Evolutionary conservation across 2,329 filamentous ascomycete genomes (phyloP), one percentile per base, ranked within the genome.

Genomic region (Neospermospora avenae): DNA sequence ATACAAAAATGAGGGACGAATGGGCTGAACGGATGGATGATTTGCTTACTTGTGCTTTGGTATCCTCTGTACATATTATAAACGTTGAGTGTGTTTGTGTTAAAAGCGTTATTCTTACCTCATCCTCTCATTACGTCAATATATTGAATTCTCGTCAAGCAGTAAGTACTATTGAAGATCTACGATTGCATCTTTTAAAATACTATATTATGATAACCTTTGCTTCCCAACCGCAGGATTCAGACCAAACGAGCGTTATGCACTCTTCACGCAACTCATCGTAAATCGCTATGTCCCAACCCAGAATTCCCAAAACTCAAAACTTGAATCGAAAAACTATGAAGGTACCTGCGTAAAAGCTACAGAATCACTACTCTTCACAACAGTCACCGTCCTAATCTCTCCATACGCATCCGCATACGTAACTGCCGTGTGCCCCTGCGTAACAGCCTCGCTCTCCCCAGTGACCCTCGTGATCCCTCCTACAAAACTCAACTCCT

Each of bases 21-120:
- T 52, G 51, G 52, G 41, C 28, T 16, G 28, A 42, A 18, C 51
- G 44, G 44, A 28, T 44, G 52, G 59, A 25, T 6, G 20, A 37
- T 16, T 46, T 34, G 48, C 18, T 53, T 55, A 42, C 48, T 35
- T 31, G 24, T 61, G 55, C 24, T 46, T 37, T 61, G 49, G 41
- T 61, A 34, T 34, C 24, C 46, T 58, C 20, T 61, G 49, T 55
- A 61, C 28, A 61, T 62, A 59, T 48, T 16, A 39, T 2, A 48
- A 58, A 62, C 28, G 28, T 31, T 31, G 46, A n/a, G 22, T 35
- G 28, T 44, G 55, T 34, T n/a, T 22, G 37, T 57, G 28, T 44
- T 28, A 49, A 58, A 61, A 58, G 51, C 49, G 41, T 54, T 28
- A 46, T 20, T 22, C 16, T 48, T 18, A 24, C 8, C 4, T 37